phyloP scores from a whole-genome alignment of 441 rosid species.

The Jatropha podagrica region DNA sequence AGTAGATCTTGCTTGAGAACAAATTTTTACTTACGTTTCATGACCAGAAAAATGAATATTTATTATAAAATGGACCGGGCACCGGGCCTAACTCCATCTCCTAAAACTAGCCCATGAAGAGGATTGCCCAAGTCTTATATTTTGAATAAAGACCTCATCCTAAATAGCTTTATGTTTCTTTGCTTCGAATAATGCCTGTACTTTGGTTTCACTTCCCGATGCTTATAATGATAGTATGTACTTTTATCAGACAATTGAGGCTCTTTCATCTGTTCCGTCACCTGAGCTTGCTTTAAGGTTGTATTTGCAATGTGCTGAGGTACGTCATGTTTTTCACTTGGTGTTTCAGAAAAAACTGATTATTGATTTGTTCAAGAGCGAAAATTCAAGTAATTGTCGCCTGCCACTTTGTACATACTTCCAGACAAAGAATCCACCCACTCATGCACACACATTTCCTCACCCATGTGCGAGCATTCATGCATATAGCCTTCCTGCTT shows the following conservation, averaged over 20 bases:
- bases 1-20: neutral
- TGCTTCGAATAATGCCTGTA: neutral
- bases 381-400: neutral
- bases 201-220: neutral
- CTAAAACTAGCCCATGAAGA: no score
- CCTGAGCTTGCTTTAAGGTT: constrained; percentile 88
- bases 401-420: neutral
- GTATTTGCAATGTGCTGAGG: constrained; percentile 99
- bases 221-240: constrained; percentile 7
- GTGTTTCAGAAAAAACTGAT: neutral
- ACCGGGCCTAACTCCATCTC: no score
- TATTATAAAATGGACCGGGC: no score
- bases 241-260: constrained; percentile 75
- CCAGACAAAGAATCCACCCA: neutral
- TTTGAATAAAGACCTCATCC: neutral
- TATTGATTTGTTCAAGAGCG: neutral
- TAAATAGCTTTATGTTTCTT: neutral
- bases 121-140: no score
- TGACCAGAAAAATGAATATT: neutral
- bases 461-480: neutral
- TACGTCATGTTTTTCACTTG: constrained; percentile 27
- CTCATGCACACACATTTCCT: neutral
- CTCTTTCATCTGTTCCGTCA: constrained; percentile 67
- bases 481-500: neutral
- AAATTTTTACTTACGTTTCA: neutral